Evolutionary conservation across 1,284 basidiomycete genomes (phyloP).

Genomic region (Xerocomus amazonicus): DNA sequence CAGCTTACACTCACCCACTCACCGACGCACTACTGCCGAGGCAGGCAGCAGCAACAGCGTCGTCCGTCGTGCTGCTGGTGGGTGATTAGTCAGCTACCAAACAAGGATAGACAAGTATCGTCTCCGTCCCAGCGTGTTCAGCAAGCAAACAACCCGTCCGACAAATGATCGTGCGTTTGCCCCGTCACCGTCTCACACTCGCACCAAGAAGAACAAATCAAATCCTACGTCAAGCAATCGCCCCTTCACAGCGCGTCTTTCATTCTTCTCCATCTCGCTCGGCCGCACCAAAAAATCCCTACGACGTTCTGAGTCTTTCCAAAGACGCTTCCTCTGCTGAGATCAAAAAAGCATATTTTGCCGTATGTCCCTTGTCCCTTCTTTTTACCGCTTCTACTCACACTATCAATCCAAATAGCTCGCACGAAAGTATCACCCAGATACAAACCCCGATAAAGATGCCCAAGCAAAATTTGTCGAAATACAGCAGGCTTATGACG

Average conservation of each 20-base stretch:
- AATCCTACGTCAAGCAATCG: conserved; percentile 15
- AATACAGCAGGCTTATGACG: conserved; percentile 97
- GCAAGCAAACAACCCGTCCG: neutral
- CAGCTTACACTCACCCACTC: conserved; percentile 42
- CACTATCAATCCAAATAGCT: conserved; percentile 51
- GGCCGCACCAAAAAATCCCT: conserved; percentile 82
- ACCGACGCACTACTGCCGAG: conserved; percentile 66
- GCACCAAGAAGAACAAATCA: conserved; percentile 6
- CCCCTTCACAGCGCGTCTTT: conserved; percentile 57
- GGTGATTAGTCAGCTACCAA: conserved; percentile 21
- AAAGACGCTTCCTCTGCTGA: conserved; percentile 83
- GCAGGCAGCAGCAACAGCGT: conserved; percentile 34
- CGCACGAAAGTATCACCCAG: conserved; percentile 97
- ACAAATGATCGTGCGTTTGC: conserved; percentile 39
- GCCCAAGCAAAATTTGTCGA: conserved; percentile 95
- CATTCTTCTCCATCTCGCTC: conserved; percentile 60
- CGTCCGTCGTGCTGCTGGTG: neutral
- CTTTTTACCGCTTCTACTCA: conserved; percentile 8
- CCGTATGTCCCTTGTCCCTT: conserved; percentile 48
- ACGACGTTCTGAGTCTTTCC: conserved; percentile 84
- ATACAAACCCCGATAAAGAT: conserved; percentile 90
- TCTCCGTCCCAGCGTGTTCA: neutral
- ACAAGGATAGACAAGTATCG: conserved; percentile 16
- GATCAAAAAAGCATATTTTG: conserved; percentile 97
- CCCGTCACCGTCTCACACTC: conserved; percentile 4